phyloP scores from a whole-genome alignment of 176 grass and related monocot genomes.

The Typha latifolia region DNA sequence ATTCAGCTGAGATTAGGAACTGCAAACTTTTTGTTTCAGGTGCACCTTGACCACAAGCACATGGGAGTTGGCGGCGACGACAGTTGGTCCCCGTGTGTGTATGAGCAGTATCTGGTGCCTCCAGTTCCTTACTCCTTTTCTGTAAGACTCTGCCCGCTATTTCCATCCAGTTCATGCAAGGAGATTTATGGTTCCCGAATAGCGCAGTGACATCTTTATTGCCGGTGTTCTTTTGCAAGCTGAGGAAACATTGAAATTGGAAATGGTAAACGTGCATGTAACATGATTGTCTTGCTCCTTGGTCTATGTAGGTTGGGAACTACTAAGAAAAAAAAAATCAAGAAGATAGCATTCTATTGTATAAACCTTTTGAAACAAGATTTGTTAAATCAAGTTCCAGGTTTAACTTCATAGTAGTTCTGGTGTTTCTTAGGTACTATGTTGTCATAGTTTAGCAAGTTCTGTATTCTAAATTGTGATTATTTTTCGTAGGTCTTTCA shows the following conservation, averaged over 20 bases:
- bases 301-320: too few species aligned
- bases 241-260: background rate
- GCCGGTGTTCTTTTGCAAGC: background rate
- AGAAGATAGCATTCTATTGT: too few species aligned
- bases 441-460: background rate
- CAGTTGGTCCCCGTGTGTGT: conserved; percentile 72
- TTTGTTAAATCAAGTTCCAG: background rate
- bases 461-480: background rate
- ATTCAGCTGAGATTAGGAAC: background rate
- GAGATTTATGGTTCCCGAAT: conserved; percentile 62
- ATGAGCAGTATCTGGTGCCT: conserved; percentile 64
- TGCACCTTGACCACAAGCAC: conserved; percentile 86
- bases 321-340: too few species aligned
- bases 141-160: conserved; percentile 42
- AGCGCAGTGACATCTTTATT: conserved; percentile 1
- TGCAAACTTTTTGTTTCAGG: conserved; percentile 29
- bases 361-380: too few species aligned
- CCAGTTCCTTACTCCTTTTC: conserved; percentile 58
- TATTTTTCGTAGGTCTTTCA: background rate
- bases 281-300: background rate
- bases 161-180: conserved; percentile 49
- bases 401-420: background rate
- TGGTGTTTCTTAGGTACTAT: background rate
- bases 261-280: background rate
- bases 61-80: conserved; percentile 91